Evolutionary conservation across 257 asterid genomes (phyloP).

Genomic region (Jasminum sambac): DNA sequence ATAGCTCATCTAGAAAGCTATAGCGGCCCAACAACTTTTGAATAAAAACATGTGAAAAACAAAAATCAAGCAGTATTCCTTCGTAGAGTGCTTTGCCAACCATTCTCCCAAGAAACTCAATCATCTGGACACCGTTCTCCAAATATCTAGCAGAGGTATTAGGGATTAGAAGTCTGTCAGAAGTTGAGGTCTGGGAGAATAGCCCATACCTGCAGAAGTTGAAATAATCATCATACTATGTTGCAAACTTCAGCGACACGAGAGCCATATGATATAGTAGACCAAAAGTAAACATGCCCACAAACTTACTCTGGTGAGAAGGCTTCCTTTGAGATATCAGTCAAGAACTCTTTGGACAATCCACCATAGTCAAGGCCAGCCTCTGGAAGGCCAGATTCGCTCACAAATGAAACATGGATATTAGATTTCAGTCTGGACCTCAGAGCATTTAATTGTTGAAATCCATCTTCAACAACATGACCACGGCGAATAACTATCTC

Average conservation of each 20-base stretch:
- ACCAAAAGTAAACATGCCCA: slow-evolving; percentile 17
- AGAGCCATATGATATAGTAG: not conserved
- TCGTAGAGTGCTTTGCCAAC: slow-evolving; percentile 96
- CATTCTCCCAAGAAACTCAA: slow-evolving; percentile 89
- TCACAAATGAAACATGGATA: slow-evolving; percentile 84
- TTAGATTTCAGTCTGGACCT: slow-evolving; percentile 82
- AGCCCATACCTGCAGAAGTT: slow-evolving; percentile 68
- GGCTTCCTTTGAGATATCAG: slow-evolving; percentile 79
- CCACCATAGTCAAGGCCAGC: slow-evolving; percentile 99
- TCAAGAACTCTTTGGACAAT: slow-evolving; percentile 90
- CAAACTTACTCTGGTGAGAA: slow-evolving; percentile 82
- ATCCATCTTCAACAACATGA: slow-evolving; percentile 90
- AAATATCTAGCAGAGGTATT: slow-evolving; percentile 74
- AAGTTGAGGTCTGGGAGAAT: slow-evolving; percentile 82
- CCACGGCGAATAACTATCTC: slow-evolving; percentile 86
- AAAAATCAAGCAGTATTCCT: slow-evolving; percentile 87
- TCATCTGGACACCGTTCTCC: slow-evolving; percentile 85
- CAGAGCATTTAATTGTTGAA: slow-evolving; percentile 75
- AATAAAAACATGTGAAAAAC: slow-evolving; percentile 93
- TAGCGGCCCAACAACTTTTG: slow-evolving; percentile 93
- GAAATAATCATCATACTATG: not conserved
- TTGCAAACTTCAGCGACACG: not conserved
- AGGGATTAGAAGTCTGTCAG: slow-evolving; percentile 85
- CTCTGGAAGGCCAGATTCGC: slow-evolving; percentile 96
- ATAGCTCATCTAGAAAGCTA: slow-evolving; percentile 91